Base-by-base conservation (phyloP, 148 eudicot genomes). In the Camellia sinensis region DNA sequence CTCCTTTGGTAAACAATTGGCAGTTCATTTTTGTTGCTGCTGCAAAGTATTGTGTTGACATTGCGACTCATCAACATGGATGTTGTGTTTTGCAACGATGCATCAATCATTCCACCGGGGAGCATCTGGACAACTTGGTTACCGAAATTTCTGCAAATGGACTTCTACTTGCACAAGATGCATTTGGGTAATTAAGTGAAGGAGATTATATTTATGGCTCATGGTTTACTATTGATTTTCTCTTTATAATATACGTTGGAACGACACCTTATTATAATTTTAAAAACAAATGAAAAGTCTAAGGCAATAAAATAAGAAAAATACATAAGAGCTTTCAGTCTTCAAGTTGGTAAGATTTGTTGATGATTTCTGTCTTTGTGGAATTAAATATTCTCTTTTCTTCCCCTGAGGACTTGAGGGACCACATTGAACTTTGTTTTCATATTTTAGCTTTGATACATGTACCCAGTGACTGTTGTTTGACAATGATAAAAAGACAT, bases 1-100 rank as follows among this genome's bases (percentile, higher is more conserved):
- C 6, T 43, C 10, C 14, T 67, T 67, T 53, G 54, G 54, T 65
- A 62, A 29, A 53, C 50, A 45, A 72, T 71, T 75, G 71, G 71
- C 91, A 88, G 91, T 88, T 88, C 79, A 86, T 88, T 43, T 86
- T 86, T 79, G 83, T 61, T 63, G 91, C 86, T 81, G 89, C 89
- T 73, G 85, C 89, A 75, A 88, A 84, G 69, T 86, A 84, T 76
- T 84, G 87, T 79, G 86, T 88, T 12, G 91, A 88, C n/a, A 85
- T 88, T 45, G 91, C 91, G 5, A 86, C 86, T 19, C 89, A 88
- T 81, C 91, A 86, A 66, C 91, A 88, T 45, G 91, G 91, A 12
- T 88, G 91, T 48, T 88, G 91, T 78, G 91, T 88, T 77, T 80
- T 88, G n/a, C 87, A 88, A 60, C 80, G 84, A 29, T 88, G 91